Percentiles rank a stretch among this genome's conserved stretches.
phyloP scores from a whole-genome alignment of 768 basidiomycete species.

The Collybia sp. region DNA sequence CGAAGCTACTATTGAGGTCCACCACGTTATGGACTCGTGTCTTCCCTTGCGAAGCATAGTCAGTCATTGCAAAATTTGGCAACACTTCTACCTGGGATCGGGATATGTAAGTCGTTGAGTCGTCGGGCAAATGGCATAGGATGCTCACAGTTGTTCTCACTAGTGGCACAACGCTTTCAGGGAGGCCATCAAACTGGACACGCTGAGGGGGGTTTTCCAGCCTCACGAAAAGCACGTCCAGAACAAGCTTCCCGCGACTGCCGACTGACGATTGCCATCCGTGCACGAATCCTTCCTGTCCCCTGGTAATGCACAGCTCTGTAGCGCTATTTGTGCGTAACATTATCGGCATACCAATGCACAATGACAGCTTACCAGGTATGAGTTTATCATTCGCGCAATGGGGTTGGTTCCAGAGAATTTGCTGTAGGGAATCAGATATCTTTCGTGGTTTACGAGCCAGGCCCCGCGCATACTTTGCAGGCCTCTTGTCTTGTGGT shows the following conservation, averaged over 20 bases:
- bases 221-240: constrained; percentile 25
- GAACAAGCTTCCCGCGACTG: constrained; percentile 3
- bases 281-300: constrained; percentile 22
- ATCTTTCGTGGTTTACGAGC: neutral
- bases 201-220: constrained; percentile 17
- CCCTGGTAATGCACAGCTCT: constrained; percentile 17
- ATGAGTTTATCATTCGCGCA: constrained; percentile 11
- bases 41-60: constrained; percentile 23
- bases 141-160: neutral
- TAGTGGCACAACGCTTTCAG: constrained; percentile 24
- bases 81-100: constrained; percentile 18
- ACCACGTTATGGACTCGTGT: constrained; percentile 22
- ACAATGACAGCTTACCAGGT: constrained; percentile 20
- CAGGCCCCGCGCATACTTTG: neutral
- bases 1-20: constrained; percentile 14
- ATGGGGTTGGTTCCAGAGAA: constrained; percentile 15
- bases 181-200: constrained; percentile 18
- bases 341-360: constrained; percentile 28
- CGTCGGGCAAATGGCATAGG: constrained; percentile 11
- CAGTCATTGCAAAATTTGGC: constrained; percentile 21
- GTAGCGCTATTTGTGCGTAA: constrained; percentile 23
- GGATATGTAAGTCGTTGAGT: constrained; percentile 3
- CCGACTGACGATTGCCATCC: constrained; percentile 18
- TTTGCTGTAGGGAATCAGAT: constrained; percentile 9
- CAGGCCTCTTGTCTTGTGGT: neutral